These are phyloP conservation scores for Edaphochlamys debaryana DNA, from an alignment of 139 green algal species.

Conservation along the genomic window DNA sequence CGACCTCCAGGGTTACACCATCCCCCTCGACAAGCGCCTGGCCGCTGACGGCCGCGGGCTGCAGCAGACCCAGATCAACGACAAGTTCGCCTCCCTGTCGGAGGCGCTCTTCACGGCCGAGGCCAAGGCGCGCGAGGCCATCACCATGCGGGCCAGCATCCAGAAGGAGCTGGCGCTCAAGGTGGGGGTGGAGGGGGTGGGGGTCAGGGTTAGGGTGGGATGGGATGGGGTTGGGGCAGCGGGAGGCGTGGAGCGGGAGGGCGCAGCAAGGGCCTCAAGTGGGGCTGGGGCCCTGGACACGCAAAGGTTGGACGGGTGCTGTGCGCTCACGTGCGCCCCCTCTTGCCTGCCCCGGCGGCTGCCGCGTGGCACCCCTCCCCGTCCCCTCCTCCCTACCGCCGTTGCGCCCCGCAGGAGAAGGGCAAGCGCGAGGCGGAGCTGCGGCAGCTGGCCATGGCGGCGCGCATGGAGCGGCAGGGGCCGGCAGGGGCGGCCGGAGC, in stretches of 20 bases:
- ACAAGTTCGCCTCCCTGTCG: conserved; percentile 90
- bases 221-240: no score
- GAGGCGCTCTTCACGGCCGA: conserved; percentile 94
- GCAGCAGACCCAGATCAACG: conserved; percentile 95
- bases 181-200: conserved; percentile 17
- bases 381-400: no score
- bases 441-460: conserved; percentile 86
- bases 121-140: conserved; percentile 89
- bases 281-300: no score
- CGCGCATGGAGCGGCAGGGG: conserved; percentile 88
- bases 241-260: no score
- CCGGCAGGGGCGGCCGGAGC: conserved; percentile 17
- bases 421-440: conserved; percentile 95
- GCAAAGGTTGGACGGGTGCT: no score
- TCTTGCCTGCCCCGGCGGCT: no score
- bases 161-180: conserved; percentile 86
- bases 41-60: conserved; percentile 96
- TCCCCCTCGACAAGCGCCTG: conserved; percentile 98
- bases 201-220: no score
- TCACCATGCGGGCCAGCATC: conserved; percentile 89
- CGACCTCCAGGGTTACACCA: conserved; percentile 96
- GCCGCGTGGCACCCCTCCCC: no score
- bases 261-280: no score
- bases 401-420: conserved; percentile 71
- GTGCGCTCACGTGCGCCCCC: no score